These are phyloP conservation scores for Metschnikowia proteae DNA, from an alignment of 805 yeast genomes.

Conservation along the genomic window DNA sequence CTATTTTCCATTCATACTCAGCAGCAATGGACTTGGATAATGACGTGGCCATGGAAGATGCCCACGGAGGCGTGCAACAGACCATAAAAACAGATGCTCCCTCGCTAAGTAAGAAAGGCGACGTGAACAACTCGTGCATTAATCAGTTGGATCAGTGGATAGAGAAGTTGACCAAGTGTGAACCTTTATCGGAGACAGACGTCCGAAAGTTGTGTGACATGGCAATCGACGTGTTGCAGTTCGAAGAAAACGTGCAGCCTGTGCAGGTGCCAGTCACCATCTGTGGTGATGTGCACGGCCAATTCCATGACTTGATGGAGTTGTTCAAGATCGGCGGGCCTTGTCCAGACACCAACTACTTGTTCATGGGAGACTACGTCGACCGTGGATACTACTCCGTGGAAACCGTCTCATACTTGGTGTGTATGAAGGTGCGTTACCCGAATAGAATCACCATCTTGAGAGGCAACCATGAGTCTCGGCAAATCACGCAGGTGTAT, in stretches of 20 bases:
- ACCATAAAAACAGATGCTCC: slow-evolving; percentile 27
- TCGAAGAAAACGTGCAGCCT: slow-evolving; percentile 93
- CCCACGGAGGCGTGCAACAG: slow-evolving; percentile 44
- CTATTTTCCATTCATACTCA: not conserved
- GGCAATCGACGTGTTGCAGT: slow-evolving; percentile 88
- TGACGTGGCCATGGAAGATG: slow-evolving; percentile 85
- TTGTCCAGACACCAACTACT: slow-evolving; percentile 47
- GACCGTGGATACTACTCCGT: slow-evolving; percentile 90
- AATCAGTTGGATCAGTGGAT: slow-evolving; percentile 86
- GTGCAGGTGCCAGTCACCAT: slow-evolving; percentile 94
- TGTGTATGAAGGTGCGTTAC: slow-evolving; percentile 88
- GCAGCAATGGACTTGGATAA: slow-evolving; percentile 67
- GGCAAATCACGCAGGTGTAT: slow-evolving; percentile 94
- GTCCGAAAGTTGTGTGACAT: slow-evolving; percentile 77
- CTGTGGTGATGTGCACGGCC: slow-evolving; percentile 97
- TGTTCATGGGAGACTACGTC: slow-evolving; percentile 67
- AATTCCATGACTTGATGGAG: slow-evolving; percentile 92
- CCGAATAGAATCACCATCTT: slow-evolving; percentile 88
- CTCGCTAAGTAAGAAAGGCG: slow-evolving; percentile 34
- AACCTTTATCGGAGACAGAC: slow-evolving; percentile 75
- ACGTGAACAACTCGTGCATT: slow-evolving; percentile 38
- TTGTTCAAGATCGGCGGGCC: slow-evolving; percentile 80
- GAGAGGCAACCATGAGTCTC: slow-evolving; percentile 92
- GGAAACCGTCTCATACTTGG: slow-evolving; percentile 84
- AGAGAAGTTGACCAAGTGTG: slow-evolving; percentile 71